Evolutionary conservation across 768 basidiomycete species (phyloP).

Genomic region (Hericium alpestre): DNA sequence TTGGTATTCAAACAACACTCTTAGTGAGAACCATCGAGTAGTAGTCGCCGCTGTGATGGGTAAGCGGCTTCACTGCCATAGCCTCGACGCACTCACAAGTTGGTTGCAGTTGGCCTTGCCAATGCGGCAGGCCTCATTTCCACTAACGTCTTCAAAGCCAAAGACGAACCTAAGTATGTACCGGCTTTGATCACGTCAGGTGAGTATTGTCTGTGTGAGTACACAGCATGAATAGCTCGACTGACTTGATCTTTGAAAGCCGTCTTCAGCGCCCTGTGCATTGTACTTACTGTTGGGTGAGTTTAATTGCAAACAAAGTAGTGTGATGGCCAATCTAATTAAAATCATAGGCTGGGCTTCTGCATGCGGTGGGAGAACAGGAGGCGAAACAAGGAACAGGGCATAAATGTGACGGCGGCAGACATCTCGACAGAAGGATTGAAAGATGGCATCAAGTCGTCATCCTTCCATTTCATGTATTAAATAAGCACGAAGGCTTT

Average conservation of each 20-base stretch:
- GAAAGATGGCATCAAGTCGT: conserved; percentile 30
- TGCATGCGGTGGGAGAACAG: conserved; percentile 43
- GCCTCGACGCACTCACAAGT: not conserved
- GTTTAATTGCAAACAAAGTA: conserved; percentile 2
- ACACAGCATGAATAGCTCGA: too few species aligned
- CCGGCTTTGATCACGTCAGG: conserved; percentile 39
- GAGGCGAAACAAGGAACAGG: conserved; percentile 20
- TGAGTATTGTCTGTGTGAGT: conserved; percentile 6
- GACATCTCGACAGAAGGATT: conserved; percentile 37
- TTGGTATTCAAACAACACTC: not conserved
- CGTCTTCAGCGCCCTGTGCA: conserved; percentile 35
- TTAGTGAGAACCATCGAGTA: not conserved
- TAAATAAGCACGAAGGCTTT: not conserved
- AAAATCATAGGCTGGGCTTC: conserved; percentile 24
- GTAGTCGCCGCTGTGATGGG: not conserved
- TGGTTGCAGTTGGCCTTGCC: not conserved
- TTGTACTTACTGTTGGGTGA: conserved; percentile 31
- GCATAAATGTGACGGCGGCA: conserved; percentile 26
- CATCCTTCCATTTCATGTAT: conserved; percentile 39
- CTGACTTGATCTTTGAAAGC: conserved; percentile 17
- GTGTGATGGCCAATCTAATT: not conserved
- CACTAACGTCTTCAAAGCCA: conserved; percentile 39
- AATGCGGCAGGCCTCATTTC: conserved; percentile 33
- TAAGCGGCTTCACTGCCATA: not conserved
- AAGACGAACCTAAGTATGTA: conserved; percentile 40